These are phyloP conservation scores for Pseudogymnoascus sp. DNA, from an alignment of 2,329 filamentous ascomycete genomes.

Conservation along the genomic window DNA sequence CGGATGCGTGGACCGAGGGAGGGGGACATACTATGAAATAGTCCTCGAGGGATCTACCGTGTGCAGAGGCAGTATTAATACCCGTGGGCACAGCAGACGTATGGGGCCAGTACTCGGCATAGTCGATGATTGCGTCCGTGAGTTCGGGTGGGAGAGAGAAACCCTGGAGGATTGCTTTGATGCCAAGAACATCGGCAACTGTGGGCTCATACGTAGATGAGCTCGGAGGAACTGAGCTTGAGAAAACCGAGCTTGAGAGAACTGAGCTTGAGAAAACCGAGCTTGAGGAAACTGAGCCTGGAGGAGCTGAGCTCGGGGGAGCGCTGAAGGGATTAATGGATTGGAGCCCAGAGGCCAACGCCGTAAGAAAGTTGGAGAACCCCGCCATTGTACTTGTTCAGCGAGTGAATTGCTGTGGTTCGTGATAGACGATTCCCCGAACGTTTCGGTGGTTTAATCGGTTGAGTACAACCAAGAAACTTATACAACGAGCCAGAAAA, in stretches of 20 bases:
- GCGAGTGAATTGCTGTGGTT: not conserved
- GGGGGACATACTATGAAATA: conserved; percentile 33
- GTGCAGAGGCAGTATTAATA: not conserved
- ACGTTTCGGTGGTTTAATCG: not conserved
- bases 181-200: conserved; percentile 41
- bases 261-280: too few species aligned
- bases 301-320: not conserved
- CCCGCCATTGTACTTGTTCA: not conserved
- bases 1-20: not conserved
- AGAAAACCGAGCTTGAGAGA: too few species aligned
- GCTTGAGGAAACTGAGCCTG: too few species aligned
- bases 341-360: not conserved
- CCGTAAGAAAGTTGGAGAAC: not conserved
- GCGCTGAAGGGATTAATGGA: not conserved
- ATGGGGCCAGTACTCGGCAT: conserved; percentile 55
- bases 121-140: conserved; percentile 47
- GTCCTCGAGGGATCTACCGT: conserved; percentile 26
- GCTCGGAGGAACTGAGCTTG: not conserved
- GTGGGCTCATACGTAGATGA: conserved; percentile 28
- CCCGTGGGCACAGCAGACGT: conserved; percentile 20
- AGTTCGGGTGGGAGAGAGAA: conserved; percentile 45
- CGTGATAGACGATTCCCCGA: not conserved
- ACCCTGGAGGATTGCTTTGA: conserved; percentile 40
- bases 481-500: not conserved
- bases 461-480: not conserved